phyloP scores from a whole-genome alignment of 1,284 basidiomycete genomes.

The Peniophora sp. region DNA sequence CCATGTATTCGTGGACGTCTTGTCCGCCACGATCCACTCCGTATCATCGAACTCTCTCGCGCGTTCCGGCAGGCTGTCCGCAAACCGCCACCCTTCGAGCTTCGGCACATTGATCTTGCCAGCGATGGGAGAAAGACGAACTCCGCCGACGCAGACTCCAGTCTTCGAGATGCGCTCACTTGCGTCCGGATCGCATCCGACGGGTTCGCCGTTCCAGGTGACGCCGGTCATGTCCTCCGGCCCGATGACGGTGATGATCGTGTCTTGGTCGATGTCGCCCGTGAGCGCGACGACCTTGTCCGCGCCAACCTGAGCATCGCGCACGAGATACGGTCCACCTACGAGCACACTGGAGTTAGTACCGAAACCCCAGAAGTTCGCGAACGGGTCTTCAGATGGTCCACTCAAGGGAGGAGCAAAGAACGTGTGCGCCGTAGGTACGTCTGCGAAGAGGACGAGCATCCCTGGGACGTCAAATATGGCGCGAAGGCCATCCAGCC shows the following conservation, averaged over 20 bases:
- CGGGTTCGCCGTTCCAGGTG: constrained; percentile 61
- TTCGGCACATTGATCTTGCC: constrained; percentile 21
- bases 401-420: constrained; percentile 40
- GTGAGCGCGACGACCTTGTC: constrained; percentile 30
- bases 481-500: constrained; percentile 39
- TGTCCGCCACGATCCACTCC: constrained; percentile 57
- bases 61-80: constrained; percentile 67
- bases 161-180: constrained; percentile 8
- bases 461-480: constrained; percentile 59
- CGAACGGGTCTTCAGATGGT: constrained; percentile 17
- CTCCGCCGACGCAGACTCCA: constrained; percentile 16
- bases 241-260: constrained; percentile 43
- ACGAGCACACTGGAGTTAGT: constrained; percentile 42
- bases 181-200: constrained; percentile 28
- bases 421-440: constrained; percentile 49
- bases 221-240: constrained; percentile 35
- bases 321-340: constrained; percentile 48
- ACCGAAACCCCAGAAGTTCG: constrained; percentile 42
- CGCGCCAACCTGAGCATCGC: constrained; percentile 33
- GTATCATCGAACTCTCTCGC: constrained; percentile 47
- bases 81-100: constrained; percentile 59
- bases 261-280: constrained; percentile 39
- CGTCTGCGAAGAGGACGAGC: constrained; percentile 60
- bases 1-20: constrained; percentile 63
- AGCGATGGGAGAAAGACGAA: constrained; percentile 12